Conservation (phyloP, 1,139 yeast species). For the Petasospora rhodanensis region DNA sequence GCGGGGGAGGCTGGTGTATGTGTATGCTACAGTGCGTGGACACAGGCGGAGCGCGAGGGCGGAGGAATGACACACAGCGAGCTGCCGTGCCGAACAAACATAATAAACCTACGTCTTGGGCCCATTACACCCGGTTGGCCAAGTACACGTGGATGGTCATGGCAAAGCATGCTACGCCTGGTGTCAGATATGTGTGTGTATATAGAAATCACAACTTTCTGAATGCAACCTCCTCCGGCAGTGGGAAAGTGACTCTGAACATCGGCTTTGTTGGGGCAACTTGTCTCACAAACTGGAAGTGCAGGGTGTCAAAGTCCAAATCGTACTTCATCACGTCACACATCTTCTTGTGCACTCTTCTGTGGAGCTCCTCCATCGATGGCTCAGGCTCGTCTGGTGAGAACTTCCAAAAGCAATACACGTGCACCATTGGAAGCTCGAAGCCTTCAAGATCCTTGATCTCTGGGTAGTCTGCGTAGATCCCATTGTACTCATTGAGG, state of each 20-base stretch:
- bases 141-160: too few species aligned
- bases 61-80: too few species aligned
- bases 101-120: too few species aligned
- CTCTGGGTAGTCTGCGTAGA: conserved; percentile 43
- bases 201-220: conserved; percentile 15
- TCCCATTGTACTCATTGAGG: conserved; percentile 68
- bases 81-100: too few species aligned
- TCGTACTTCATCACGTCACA: conserved; percentile 48
- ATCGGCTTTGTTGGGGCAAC: conserved; percentile 97
- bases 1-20: too few species aligned
- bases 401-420: conserved; percentile 90
- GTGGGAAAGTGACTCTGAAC: conserved; percentile 79
- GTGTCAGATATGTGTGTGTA: too few species aligned
- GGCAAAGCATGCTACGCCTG: too few species aligned
- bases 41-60: too few species aligned
- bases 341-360: conserved; percentile 58
- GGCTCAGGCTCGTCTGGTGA: conserved; percentile 71
- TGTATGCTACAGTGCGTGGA: too few species aligned
- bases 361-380: conserved; percentile 55
- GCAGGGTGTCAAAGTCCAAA: conserved; percentile 40
- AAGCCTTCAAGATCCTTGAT: conserved; percentile 39
- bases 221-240: conserved; percentile 80
- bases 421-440: conserved; percentile 71
- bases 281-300: conserved; percentile 80
- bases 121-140: too few species aligned